Evolutionary conservation across 2,329 filamentous ascomycete genomes (phyloP).

Genomic region (Aphanoascus verrucosus): DNA sequence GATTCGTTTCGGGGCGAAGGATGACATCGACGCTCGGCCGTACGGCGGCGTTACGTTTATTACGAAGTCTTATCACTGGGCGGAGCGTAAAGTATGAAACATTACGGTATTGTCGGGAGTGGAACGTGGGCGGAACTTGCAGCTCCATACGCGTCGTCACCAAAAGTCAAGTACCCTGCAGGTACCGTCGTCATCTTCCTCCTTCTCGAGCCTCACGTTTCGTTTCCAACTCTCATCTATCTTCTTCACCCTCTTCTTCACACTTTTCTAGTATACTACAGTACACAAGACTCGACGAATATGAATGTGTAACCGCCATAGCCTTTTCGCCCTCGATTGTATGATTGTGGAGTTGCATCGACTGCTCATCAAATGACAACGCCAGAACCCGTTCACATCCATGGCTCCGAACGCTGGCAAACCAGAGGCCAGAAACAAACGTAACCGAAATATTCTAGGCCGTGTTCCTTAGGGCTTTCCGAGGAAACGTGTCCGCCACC

Average conservation of each 20-base stretch:
- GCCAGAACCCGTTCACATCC: too few relatives aligned
- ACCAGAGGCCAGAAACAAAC: not conserved
- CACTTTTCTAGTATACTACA: too few relatives aligned
- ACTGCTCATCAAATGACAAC: too few relatives aligned
- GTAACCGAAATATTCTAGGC: not conserved
- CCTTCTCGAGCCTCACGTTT: too few relatives aligned
- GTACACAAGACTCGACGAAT: too few relatives aligned
- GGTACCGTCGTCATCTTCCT: not conserved
- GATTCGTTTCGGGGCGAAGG: not conserved
- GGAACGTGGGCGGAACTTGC: slow-evolving; percentile 7
- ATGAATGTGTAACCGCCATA: too few relatives aligned
- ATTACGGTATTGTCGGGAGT: not conserved
- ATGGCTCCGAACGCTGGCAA: not conserved
- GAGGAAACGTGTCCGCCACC: not conserved
- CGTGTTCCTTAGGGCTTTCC: not conserved
- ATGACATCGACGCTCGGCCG: not conserved
- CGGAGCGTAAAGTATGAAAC: not conserved
- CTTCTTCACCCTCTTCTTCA: too few relatives aligned
- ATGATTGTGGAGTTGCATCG: too few relatives aligned
- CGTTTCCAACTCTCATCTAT: too few relatives aligned
- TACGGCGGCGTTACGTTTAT: not conserved
- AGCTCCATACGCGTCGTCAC: slow-evolving; percentile 4
- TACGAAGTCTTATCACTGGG: not conserved
- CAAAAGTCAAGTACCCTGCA: not conserved
- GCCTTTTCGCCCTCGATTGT: too few relatives aligned